phyloP scores from a whole-genome alignment of 352 stramenopile species.

The Pythium sukuiense region DNA sequence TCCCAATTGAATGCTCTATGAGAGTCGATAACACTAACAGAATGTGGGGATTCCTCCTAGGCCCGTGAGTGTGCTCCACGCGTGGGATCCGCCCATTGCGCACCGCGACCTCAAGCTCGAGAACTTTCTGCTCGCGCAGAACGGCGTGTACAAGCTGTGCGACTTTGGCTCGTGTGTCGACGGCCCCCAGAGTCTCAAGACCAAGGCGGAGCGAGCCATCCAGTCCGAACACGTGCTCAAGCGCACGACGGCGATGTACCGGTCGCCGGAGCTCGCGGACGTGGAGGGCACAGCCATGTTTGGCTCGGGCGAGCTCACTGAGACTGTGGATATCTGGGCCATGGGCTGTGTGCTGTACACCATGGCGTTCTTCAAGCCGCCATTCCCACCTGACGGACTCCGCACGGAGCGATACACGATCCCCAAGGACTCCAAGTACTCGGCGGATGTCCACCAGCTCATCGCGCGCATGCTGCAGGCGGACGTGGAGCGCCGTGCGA shows the following conservation, averaged over 20 bases:
- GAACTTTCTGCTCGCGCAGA: slow-evolving; percentile 93
- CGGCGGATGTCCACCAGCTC: slow-evolving; percentile 82
- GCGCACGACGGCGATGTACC: slow-evolving; percentile 97
- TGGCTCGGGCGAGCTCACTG: slow-evolving; percentile 88
- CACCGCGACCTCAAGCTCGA: slow-evolving; percentile 98
- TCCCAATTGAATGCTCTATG: no score
- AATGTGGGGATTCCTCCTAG: slow-evolving; percentile 23
- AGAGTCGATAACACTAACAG: no score
- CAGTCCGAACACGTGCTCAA: slow-evolving; percentile 95
- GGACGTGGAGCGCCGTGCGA: slow-evolving; percentile 88
- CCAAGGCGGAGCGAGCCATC: slow-evolving; percentile 79
- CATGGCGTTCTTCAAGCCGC: slow-evolving; percentile 95
- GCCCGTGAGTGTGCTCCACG: slow-evolving; percentile 60
- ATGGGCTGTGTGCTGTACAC: slow-evolving; percentile 97
- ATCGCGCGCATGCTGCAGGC: slow-evolving; percentile 92
- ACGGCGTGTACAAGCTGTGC: slow-evolving; percentile 93
- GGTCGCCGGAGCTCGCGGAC: slow-evolving; percentile 96
- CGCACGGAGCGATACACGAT: slow-evolving; percentile 94
- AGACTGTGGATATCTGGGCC: slow-evolving; percentile 93
- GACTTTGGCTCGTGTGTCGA: slow-evolving; percentile 94
- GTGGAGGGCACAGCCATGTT: slow-evolving; percentile 91
- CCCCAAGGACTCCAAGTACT: slow-evolving; percentile 89
- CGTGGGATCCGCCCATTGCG: slow-evolving; percentile 88
- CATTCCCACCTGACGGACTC: slow-evolving; percentile 95
- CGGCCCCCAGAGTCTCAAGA: slow-evolving; percentile 69